Base-by-base conservation (phyloP, 805 yeast genomes). In the Candida arabinofermentans region DNA sequence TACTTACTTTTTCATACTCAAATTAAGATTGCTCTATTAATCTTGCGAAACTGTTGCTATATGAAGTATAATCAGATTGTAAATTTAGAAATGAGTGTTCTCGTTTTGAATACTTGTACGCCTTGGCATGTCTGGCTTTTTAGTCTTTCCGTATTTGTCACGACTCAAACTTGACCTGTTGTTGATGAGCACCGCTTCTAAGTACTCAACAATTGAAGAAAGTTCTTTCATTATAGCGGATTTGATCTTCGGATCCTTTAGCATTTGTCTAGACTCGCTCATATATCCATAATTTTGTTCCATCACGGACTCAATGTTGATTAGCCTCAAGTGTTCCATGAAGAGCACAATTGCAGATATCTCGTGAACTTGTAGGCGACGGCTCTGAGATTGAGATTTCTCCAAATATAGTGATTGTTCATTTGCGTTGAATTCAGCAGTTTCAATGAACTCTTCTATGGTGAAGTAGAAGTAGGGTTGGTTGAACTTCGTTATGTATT, bases 221-320 rank as follows among this genome's bases (percentile, higher is more conserved):
- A 50, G 36, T 19, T 50, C 50, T 10, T 33, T 24, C 37, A 46
- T 27, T 22, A 50, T 50, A 12, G 44, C 50, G 12, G 36, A 18
- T 23, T 41, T 39, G 24, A 50, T 44, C 13, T 42, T 46, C 7
- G 45, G 43, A 35, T 50, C 54, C 18, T 32, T 36, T 4, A 50
- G 43, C 54, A 50, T 50, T 26, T 46, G 45, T 19, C 50, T 39
- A n/a, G 50, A 49, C 24, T 48, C 52, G 36, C 52, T 50, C 34
- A 42, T 39, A 30, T 38, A 33, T 16, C 54, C 54, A 36, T 46
- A 50, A 34, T 48, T 50, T 9, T 27, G 23, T 36, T 50, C 54
- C 21, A 46, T 38, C 14, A 41, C 36, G 33, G 48, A 46, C 30
- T 48, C 54, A 14, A 50, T 37, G 31, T 50, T 50, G 37, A 50